Base-by-base conservation (phyloP, 768 basidiomycete species). In the Botryobasidium botryosum region DNA sequence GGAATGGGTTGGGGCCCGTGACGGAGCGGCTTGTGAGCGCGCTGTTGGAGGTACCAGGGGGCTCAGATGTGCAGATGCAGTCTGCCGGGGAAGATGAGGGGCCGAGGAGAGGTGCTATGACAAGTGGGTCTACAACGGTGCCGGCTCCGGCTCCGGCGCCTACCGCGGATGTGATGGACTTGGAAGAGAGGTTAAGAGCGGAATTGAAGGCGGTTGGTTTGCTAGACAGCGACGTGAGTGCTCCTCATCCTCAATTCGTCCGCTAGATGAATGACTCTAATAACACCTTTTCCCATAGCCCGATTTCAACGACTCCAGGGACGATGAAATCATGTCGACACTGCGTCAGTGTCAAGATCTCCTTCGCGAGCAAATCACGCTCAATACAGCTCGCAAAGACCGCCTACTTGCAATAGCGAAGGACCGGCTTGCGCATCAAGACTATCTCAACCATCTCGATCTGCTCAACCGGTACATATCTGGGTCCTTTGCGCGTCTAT, bases 271-370 rank as follows among this genome's bases (percentile, higher is more conserved):
- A 8, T 40, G n/a, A n/a, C 40, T 15, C 37, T 50, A 21, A 28
- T 18, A 7, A 26, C 17, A 44, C 26, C 13, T 13, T 6, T 25
- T 47, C 42, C 35, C 52, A 21, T 50, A 83, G 80, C 79, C 80
- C 38, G 75, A 85, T 57, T 85, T 72, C 55, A 65, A 73, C 20
- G 69, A 75, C 36, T 68, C 80, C 49, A 71, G 82, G 42, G 80
- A 90, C 29, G 94, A 99, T 60, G 90, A 91, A 26, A 84, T 99
- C 40, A 79, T 90, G 6, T 77, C 83, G 2, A 81, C 86, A 1
- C 72, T 99, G 1, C 80, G 92, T 2, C 78, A 85, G 35, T 83
- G 86, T 15, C 94, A 99, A 58, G 64, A 70, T 12, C 75, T 87
- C 51, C 70, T 99, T 4, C 74, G 80, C 7, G 65, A 64, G 5